Conservation (phyloP, 345 rosid species). For the Salix purpurea region DNA sequence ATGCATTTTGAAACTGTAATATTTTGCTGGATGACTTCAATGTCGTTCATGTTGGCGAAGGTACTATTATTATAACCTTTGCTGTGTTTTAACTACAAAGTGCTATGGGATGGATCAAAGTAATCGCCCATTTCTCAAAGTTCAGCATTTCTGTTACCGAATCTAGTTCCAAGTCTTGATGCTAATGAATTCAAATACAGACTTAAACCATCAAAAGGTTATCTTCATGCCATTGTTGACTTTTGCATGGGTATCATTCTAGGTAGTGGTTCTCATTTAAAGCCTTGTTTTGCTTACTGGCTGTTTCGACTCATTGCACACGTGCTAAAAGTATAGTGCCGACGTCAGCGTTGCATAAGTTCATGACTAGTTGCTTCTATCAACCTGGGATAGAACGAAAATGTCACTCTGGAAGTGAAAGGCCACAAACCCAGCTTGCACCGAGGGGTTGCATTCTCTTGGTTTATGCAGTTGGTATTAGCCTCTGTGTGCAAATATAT, state of each 20-base stretch:
- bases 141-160: not conserved
- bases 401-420: not conserved
- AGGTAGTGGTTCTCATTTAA: not conserved
- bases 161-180: not conserved
- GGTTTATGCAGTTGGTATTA: not conserved
- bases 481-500: not conserved
- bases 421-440: not conserved
- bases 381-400: not conserved
- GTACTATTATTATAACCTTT: not conserved
- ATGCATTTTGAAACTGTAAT: not conserved
- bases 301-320: not conserved
- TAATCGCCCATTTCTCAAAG: not conserved
- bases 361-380: not conserved
- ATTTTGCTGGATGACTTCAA: conserved; percentile 2
- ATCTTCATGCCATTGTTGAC: not conserved
- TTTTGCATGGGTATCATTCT: not conserved
- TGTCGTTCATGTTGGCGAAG: conserved; percentile 5
- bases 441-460: too few relatives aligned
- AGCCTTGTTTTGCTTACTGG: not conserved
- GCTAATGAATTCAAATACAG: not conserved
- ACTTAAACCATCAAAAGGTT: not conserved
- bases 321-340: not conserved
- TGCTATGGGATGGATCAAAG: not conserved
- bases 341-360: not conserved
- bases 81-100: not conserved